phyloP scores from a whole-genome alignment of 2,329 filamentous ascomycete species.

The Lecanicillium sp. region DNA sequence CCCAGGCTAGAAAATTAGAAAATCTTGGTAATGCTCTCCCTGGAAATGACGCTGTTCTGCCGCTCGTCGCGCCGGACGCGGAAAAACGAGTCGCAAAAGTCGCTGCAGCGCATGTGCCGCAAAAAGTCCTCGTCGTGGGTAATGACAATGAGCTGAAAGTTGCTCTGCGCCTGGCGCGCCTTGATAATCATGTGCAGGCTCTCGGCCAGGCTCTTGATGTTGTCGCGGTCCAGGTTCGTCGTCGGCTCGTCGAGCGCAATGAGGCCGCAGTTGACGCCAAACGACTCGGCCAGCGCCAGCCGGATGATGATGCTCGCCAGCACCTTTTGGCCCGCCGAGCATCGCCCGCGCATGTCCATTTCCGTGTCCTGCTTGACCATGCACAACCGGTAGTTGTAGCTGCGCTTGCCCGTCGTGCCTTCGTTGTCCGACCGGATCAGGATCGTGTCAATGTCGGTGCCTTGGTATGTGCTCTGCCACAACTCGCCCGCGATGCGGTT shows the following conservation, averaged over 20 bases:
- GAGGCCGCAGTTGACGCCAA: conserved; percentile 90
- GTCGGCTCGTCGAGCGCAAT: conserved; percentile 97
- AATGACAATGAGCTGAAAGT: conserved; percentile 97
- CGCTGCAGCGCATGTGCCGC: conserved; percentile 83
- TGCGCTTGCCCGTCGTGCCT: conserved; percentile 61
- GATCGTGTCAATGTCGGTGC: conserved; percentile 95
- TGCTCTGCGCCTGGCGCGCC: conserved; percentile 72
- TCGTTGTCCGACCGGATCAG: conserved; percentile 90
- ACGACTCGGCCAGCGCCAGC: conserved; percentile 89
- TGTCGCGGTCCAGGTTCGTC: conserved; percentile 91
- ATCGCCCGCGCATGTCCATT: conserved; percentile 99
- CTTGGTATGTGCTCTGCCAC: conserved; percentile 96
- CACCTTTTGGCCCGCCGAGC: conserved; percentile 93
- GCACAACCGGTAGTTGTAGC: conserved; percentile 94
- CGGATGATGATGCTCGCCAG: conserved; percentile 96
- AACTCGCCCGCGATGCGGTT: conserved; percentile 91
- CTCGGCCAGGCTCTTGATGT: conserved; percentile 82
- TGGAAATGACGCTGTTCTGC: conserved; percentile 82
- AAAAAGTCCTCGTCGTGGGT: conserved; percentile 98
- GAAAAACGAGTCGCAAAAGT: conserved; percentile 91
- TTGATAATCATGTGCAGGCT: conserved; percentile 84
- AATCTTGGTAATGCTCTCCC: conserved; percentile 50
- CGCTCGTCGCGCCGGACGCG: conserved; percentile 73
- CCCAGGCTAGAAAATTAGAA: too few relatives aligned
- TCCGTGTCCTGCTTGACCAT: conserved; percentile 97